Percentiles rank a stretch among this genome's conserved stretches.
Evolutionary conservation across 2,329 filamentous ascomycete species (phyloP).

Genomic region (Trichoderma citrinoviride): DNA sequence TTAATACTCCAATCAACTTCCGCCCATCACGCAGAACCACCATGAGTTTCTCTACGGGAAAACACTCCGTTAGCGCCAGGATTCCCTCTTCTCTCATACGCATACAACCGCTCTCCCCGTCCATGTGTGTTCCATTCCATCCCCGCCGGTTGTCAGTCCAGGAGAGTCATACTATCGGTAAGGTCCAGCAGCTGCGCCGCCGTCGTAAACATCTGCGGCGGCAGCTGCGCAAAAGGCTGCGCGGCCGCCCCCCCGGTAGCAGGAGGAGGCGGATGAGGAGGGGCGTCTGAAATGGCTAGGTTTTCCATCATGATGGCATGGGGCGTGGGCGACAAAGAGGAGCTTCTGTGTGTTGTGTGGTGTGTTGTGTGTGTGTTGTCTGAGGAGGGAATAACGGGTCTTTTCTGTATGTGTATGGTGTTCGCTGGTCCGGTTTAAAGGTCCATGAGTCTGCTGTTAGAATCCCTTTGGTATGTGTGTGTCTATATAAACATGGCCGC

Average conservation of each 20-base stretch:
- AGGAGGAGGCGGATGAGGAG: conserved; percentile 30
- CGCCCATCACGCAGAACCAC: conserved; percentile 87
- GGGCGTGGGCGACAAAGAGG: conserved; percentile 3
- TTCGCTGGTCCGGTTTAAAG: conserved; percentile 1
- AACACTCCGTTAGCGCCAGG: conserved; percentile 28
- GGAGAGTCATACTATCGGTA: conserved; percentile 79
- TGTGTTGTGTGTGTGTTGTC: too few species aligned
- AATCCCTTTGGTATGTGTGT: too few species aligned
- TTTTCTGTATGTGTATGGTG: background rate
- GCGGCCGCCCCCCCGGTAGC: conserved; percentile 39
- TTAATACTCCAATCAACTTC: conserved; percentile 86
- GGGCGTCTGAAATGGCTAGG: conserved; percentile 49
- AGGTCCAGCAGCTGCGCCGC: conserved; percentile 92
- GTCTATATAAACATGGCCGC: conserved; percentile 19
- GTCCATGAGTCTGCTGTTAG: conserved; percentile 15
- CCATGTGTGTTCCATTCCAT: background rate
- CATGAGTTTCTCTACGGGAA: conserved; percentile 80
- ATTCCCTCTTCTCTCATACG: too few species aligned
- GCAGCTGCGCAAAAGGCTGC: conserved; percentile 61
- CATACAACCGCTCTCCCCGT: too few species aligned
- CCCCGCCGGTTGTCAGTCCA: background rate
- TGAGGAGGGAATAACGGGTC: too few species aligned
- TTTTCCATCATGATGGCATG: conserved; percentile 50
- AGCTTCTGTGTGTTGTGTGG: background rate
- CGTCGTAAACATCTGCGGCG: conserved; percentile 97